A percentile compares a stretch with the other conserved stretches of the same genome.
These are phyloP conservation scores for Podosphaera leucotricha DNA, from an alignment of 2,329 filamentous ascomycete genomes.

Conservation along the genomic window DNA sequence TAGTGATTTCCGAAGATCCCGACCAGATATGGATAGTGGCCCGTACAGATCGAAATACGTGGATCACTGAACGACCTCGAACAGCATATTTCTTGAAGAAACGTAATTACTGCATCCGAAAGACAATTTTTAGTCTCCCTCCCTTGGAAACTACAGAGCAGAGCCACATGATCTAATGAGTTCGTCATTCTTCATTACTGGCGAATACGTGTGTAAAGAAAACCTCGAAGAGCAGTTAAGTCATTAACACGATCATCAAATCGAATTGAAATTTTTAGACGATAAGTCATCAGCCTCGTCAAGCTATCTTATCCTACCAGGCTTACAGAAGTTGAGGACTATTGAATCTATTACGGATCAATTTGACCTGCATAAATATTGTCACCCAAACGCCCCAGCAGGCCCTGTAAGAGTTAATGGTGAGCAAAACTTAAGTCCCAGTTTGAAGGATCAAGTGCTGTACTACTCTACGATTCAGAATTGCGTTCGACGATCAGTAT, in stretches of 20 bases:
- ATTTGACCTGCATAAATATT: conserved; percentile 1
- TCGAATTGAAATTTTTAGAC: background rate
- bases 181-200: background rate
- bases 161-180: too few species aligned
- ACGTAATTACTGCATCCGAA: too few species aligned
- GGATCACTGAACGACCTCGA: too few species aligned
- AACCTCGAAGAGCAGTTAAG: background rate
- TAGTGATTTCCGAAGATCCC: too few species aligned
- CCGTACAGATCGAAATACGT: too few species aligned
- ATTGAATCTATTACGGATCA: conserved; percentile 1
- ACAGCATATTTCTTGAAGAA: too few species aligned
- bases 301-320: background rate
- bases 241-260: background rate
- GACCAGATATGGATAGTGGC: too few species aligned
- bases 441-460: background rate
- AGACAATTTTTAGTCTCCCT: too few species aligned
- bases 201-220: background rate
- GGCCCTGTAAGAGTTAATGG: background rate
- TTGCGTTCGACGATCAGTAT: background rate
- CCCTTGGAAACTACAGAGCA: too few species aligned
- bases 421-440: background rate
- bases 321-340: background rate
- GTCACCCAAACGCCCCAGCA: background rate
- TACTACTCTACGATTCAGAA: background rate
- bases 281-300: background rate